Percentiles rank a stretch among this genome's conserved stretches.
Conservation (phyloP, 345 rosid species). For the Sonneratia caseolaris region DNA sequence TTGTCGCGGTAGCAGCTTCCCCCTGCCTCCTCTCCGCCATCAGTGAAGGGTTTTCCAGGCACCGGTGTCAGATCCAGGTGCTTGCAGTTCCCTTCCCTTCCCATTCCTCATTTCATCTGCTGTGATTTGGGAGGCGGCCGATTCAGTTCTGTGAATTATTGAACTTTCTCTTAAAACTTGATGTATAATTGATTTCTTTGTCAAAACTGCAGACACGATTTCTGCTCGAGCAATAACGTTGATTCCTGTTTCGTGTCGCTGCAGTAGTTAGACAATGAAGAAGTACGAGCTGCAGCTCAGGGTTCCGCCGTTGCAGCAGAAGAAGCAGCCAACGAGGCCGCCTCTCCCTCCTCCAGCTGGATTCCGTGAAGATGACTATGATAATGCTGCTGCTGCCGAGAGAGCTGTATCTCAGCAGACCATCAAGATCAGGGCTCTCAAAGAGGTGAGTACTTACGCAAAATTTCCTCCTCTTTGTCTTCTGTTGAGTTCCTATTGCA, state of each 20-base stretch:
- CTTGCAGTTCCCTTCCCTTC: background rate
- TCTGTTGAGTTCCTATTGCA: background rate
- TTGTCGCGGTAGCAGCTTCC: background rate
- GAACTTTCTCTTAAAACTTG: background rate
- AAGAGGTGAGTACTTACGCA: constrained; percentile 33
- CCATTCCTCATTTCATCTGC: background rate
- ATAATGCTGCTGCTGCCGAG: constrained; percentile 58
- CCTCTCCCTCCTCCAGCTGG: constrained; percentile 33
- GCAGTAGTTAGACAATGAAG: constrained; percentile 27
- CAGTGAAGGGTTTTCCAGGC: background rate
- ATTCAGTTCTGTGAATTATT: background rate
- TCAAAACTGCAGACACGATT: background rate
- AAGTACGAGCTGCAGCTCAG: constrained; percentile 81
- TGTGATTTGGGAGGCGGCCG: background rate
- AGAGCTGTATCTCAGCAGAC: constrained; percentile 66
- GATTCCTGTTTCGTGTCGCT: background rate
- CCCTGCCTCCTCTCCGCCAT: background rate
- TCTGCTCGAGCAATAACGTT: background rate
- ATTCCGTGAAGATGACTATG: constrained; percentile 36
- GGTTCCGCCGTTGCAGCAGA: constrained; percentile 52
- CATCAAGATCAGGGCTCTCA: constrained; percentile 57
- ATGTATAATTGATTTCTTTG: background rate
- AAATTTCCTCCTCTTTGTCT: background rate
- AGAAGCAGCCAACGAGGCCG: constrained; percentile 32
- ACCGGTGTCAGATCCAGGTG: background rate